phyloP scores from a whole-genome alignment of 495 filamentous ascomycete species.

The Neurospora sp. region DNA sequence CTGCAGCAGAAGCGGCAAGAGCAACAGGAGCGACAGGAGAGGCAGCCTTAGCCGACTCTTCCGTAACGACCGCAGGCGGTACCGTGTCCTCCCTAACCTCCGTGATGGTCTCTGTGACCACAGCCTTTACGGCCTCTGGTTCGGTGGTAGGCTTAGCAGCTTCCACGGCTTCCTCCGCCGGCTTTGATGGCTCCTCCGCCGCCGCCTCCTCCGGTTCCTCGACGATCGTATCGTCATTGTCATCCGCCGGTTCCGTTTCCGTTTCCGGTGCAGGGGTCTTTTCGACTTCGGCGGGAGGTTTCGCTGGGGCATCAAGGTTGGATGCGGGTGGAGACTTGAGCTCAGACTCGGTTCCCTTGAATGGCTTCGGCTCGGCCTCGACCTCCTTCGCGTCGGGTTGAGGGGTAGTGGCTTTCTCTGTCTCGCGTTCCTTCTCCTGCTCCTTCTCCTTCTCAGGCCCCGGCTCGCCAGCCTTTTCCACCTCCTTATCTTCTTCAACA shows the following conservation, averaged over 20 bases:
- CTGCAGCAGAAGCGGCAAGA: neutral
- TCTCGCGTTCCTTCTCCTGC: neutral
- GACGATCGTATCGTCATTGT: neutral
- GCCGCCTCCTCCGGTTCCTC: neutral
- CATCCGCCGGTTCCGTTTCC: neutral
- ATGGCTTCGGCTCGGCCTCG: neutral
- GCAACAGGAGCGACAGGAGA: neutral
- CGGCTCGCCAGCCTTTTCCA: neutral
- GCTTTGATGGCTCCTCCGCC: neutral
- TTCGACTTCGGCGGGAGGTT: neutral
- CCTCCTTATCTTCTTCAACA: neutral
- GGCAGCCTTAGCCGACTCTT: neutral
- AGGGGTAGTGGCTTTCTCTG: neutral
- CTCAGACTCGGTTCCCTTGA: neutral
- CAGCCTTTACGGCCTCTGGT: neutral
- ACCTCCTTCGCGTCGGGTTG: neutral
- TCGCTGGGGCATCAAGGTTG: neutral
- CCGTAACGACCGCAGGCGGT: neutral
- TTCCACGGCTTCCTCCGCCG: neutral
- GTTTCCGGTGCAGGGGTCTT: neutral
- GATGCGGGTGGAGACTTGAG: neutral
- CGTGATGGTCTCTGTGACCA: neutral
- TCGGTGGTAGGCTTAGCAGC: neutral
- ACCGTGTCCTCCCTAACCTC: neutral
- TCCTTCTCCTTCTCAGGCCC: neutral